phyloP scores from a whole-genome alignment of 345 rosid genomes.

The Turnera subulata region DNA sequence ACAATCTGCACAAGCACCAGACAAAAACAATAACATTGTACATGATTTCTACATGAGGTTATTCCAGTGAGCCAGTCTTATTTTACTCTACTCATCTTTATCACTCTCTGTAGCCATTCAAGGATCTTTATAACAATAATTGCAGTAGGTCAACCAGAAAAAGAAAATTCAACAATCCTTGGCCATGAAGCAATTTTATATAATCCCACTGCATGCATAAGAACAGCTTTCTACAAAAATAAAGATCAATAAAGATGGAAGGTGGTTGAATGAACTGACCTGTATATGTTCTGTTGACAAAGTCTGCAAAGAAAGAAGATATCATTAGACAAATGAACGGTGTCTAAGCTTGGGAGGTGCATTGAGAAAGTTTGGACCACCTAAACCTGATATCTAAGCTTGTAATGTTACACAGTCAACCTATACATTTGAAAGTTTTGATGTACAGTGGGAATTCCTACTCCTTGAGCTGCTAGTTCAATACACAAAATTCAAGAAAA shows the following conservation, averaged over 20 bases:
- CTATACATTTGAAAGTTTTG: not conserved
- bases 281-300: not conserved
- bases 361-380: not conserved
- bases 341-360: not conserved
- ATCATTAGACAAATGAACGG: not conserved
- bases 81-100: too few relatives aligned
- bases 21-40: not conserved
- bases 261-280: not conserved
- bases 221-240: not conserved
- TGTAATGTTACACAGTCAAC: not conserved
- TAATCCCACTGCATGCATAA: too few relatives aligned
- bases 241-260: not conserved
- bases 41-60: not conserved
- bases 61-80: not conserved
- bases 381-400: not conserved
- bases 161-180: not conserved
- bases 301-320: not conserved
- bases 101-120: too few relatives aligned
- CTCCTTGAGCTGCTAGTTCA: not conserved
- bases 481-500: too few relatives aligned
- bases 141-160: not conserved
- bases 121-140: not conserved
- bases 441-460: not conserved
- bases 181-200: not conserved
- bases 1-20: slow-evolving; percentile 26